Evolutionary conservation across 345 rosid species (phyloP), one percentile per base, ranked within the genome.

Genomic region (Salix caprea): DNA sequence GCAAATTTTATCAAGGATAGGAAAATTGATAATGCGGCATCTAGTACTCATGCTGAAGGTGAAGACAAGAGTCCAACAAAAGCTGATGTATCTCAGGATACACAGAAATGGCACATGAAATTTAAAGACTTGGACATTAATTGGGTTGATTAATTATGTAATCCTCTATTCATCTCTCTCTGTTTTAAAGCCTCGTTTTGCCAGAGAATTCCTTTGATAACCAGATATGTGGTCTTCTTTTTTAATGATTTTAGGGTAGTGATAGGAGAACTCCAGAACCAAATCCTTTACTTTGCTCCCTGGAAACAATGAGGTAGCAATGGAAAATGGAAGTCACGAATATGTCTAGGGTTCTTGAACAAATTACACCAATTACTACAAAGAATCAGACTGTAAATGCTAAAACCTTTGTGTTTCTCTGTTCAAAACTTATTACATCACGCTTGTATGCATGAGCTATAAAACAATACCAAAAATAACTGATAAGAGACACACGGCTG

Each of bases 21-120:
- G 79, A 85, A 75, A 66, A 44, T 36, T 8, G 96, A 92, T 30
- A 42, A 74, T 30, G 64, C 4, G 11, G 69, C 79, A 54, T 66
- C 79, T 54, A 42, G 81, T n/a, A 74, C 61, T 40, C 86, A 81
- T 58, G 23, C 56, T 50, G 84, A 78, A 73, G 68, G 48, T 4
- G 90, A 79, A 19, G 83, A 82, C 6, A 74, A 70, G 80, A 28
- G 72, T 32, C 37, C 84, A 34, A 81, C 86, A 18, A 90, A 87
- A 74, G 70, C 89, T 16, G 84, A 70, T 50, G 84, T 89, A 40
- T 86, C 99, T 52, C 97, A 91, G 76, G 91, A 95, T 80, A 82
- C 97, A 48, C 87, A 91, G 58, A 91, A 89, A 71, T 95, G 97
- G 97, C 86, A 86, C 65, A 84, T 76, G 54, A 88, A 84, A 70